Conservation (phyloP, 1,139 yeast genomes). For the Yamadazyma diospyri region DNA sequence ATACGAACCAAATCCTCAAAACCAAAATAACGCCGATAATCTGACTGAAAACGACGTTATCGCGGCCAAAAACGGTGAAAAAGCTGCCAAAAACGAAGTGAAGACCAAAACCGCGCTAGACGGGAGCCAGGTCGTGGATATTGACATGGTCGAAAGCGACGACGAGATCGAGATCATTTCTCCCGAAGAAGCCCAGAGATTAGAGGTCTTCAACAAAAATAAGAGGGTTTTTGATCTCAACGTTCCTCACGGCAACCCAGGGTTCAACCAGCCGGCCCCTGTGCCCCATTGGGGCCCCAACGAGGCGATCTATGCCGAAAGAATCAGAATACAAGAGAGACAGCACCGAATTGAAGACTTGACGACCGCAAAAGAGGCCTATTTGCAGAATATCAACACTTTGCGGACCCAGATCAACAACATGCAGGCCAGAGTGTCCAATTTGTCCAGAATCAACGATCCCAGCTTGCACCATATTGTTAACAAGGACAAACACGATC, state of each 20-base stretch:
- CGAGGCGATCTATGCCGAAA: background rate
- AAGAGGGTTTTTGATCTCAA: background rate
- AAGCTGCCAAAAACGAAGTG: too few relatives aligned
- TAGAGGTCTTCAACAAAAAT: slow-evolving; percentile 2
- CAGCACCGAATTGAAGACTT: background rate
- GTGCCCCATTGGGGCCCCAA: slow-evolving; percentile 22
- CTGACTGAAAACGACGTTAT: too few relatives aligned
- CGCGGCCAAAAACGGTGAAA: too few relatives aligned
- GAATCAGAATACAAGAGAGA: background rate
- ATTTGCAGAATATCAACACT: background rate
- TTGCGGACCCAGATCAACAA: background rate
- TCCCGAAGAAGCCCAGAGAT: slow-evolving; percentile 6
- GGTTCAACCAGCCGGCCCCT: slow-evolving; percentile 32
- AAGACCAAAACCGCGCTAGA: too few relatives aligned
- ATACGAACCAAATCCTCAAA: too few relatives aligned
- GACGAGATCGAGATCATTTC: slow-evolving; percentile 7
- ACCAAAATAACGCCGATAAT: too few relatives aligned
- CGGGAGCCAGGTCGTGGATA: too few relatives aligned
- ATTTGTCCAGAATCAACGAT: background rate
- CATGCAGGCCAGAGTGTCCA: background rate
- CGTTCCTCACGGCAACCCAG: background rate
- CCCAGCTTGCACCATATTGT: background rate
- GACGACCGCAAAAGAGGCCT: background rate
- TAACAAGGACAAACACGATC: background rate
- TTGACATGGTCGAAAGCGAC: too few relatives aligned